These are phyloP conservation scores for Biancaea sappan DNA, from an alignment of 306 rosid species.

Conservation along the genomic window DNA sequence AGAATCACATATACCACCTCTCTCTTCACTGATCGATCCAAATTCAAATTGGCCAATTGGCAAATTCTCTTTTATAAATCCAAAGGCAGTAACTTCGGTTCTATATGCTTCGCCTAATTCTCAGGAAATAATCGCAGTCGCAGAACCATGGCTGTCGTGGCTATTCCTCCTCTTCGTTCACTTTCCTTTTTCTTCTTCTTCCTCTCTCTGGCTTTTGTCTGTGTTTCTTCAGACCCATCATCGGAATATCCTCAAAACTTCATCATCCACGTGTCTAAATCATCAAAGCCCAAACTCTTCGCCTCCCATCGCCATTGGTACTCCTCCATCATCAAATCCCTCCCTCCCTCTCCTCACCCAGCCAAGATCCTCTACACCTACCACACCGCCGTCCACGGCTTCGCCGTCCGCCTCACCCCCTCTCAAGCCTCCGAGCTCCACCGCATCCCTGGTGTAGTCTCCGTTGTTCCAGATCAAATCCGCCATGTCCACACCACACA, in stretches of 20 bases:
- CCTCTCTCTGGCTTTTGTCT: background rate
- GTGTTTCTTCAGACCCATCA: slow-evolving; percentile 32
- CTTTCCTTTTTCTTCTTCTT: background rate
- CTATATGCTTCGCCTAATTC: background rate
- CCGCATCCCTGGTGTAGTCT: slow-evolving; percentile 42
- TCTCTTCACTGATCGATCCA: background rate
- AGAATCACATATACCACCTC: background rate
- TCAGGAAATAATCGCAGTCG: background rate
- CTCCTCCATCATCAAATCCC: slow-evolving; percentile 64
- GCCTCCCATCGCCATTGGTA: slow-evolving; percentile 67
- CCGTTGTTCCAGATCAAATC: slow-evolving; percentile 66
- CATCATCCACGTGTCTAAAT: slow-evolving; percentile 74
- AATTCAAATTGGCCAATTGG: no score
- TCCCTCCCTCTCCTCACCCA: slow-evolving; percentile 63
- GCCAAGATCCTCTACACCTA: slow-evolving; percentile 70
- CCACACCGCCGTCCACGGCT: slow-evolving; percentile 58
- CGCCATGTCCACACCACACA: slow-evolving; percentile 81
- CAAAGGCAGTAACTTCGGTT: background rate
- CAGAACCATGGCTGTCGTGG: background rate
- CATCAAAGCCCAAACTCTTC: slow-evolving; percentile 57
- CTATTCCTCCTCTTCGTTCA: background rate
- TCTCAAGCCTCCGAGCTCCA: slow-evolving; percentile 53
- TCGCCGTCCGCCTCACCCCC: slow-evolving; percentile 64
- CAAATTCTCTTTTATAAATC: background rate
- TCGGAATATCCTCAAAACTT: slow-evolving; percentile 53